Conservation (phyloP, 129 eudicot genomes). For the Daucus carota region DNA sequence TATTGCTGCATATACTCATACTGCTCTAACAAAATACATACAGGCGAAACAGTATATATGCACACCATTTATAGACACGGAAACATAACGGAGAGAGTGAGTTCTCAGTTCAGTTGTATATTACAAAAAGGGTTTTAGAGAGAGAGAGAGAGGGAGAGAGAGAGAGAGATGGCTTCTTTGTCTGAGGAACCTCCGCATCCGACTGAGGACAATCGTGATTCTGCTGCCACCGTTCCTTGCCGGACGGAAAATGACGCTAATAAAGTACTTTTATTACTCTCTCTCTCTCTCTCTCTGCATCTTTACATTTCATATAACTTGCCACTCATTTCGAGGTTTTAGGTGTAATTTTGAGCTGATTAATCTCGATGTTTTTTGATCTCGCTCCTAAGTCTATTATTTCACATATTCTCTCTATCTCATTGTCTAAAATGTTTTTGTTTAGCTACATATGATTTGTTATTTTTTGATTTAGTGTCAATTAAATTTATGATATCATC, state of each 20-base stretch:
- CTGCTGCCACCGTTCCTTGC: neutral
- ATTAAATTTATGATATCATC: neutral
- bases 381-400: neutral
- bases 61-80: no score
- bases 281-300: neutral
- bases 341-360: slow-evolving; percentile 6
- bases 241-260: neutral
- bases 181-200: slow-evolving; percentile 1
- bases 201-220: neutral
- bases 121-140: no score
- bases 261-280: neutral
- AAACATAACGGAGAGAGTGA: no score
- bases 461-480: neutral
- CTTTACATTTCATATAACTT: neutral
- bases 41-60: no score
- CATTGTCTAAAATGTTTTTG: neutral
- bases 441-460: neutral
- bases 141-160: neutral
- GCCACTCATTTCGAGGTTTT: neutral
- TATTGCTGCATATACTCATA: no score
- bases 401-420: neutral
- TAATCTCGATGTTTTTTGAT: slow-evolving; percentile 7
- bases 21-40: no score
- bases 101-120: no score
- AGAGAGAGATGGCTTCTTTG: slow-evolving; percentile 3